phyloP scores from a whole-genome alignment of 163 green algal species.

The Prototheca wickerhamii region DNA sequence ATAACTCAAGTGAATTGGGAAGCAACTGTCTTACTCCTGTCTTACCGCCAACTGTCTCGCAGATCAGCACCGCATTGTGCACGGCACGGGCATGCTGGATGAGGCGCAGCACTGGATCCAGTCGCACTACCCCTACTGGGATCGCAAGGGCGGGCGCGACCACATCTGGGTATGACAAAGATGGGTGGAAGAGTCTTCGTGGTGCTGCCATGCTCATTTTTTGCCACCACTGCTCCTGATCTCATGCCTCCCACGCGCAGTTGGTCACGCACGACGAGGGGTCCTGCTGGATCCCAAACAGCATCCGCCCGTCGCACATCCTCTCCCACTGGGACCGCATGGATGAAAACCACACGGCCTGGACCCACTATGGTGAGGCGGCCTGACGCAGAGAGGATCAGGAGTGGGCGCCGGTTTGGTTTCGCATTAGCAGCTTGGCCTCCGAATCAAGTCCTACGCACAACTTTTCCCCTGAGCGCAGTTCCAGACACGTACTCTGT shows the following conservation, averaged over 20 bases:
- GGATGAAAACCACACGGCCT: slow-evolving; percentile 11
- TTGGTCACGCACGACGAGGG: slow-evolving; percentile 25
- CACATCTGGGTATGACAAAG: slow-evolving; percentile 54
- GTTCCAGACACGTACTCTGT: not conserved
- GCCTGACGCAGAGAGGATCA: not conserved
- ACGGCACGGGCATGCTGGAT: slow-evolving; percentile 33
- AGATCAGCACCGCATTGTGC: not conserved
- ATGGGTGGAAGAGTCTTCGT: not conserved
- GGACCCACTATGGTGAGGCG: slow-evolving; percentile 3
- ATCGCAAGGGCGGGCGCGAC: slow-evolving; percentile 45
- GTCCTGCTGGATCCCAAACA: slow-evolving; percentile 21
- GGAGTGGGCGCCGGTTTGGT: not conserved
- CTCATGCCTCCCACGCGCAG: not conserved
- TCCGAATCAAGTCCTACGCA: not conserved
- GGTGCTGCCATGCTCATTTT: not conserved
- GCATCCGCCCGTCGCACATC: slow-evolving; percentile 21
- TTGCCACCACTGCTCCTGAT: not conserved
- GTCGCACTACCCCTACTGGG: slow-evolving; percentile 51
- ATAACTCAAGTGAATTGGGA: too few species aligned
- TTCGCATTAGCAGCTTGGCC: not conserved
- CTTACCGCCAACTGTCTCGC: not conserved
- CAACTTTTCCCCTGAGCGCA: not conserved
- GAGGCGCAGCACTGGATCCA: slow-evolving; percentile 42
- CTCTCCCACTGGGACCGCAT: slow-evolving; percentile 23
- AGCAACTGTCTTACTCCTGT: not conserved